Conservation (phyloP, 768 basidiomycete genomes). For the Coprinellus aureogranulatus region DNA sequence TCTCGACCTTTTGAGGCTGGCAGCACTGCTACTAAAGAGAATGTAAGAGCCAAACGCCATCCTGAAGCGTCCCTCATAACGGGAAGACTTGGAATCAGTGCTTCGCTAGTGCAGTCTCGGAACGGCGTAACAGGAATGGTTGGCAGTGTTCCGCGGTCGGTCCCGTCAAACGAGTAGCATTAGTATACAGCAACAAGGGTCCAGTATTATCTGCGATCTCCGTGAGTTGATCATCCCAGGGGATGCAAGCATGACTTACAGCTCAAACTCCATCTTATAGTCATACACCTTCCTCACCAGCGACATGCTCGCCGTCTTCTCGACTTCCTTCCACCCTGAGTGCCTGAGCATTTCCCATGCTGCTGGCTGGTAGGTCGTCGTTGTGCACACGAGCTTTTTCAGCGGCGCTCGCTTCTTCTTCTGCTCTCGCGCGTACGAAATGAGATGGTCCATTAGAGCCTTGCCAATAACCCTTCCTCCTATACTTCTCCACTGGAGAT, state of each 20-base stretch:
- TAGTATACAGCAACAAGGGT: no score
- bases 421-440: neutral
- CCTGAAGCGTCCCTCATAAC: no score
- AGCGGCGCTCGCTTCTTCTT: neutral
- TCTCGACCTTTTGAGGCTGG: no score
- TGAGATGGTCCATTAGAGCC: neutral
- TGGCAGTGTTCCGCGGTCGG: no score
- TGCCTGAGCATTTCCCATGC: neutral
- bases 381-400: neutral
- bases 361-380: neutral
- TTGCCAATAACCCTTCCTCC: neutral
- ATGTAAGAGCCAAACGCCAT: no score
- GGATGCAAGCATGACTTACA: neutral
- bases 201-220: no score
- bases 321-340: neutral
- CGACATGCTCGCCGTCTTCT: neutral
- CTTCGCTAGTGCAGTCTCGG: no score
- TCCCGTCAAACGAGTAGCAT: no score
- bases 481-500: neutral
- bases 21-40: no score
- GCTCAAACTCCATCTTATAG: neutral
- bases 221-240: no score
- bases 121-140: no score
- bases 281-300: neutral
- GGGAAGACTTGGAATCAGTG: no score